These are phyloP conservation scores for Schrenkiella parvula DNA, from an alignment of 345 rosid genomes.

Conservation along the genomic window DNA sequence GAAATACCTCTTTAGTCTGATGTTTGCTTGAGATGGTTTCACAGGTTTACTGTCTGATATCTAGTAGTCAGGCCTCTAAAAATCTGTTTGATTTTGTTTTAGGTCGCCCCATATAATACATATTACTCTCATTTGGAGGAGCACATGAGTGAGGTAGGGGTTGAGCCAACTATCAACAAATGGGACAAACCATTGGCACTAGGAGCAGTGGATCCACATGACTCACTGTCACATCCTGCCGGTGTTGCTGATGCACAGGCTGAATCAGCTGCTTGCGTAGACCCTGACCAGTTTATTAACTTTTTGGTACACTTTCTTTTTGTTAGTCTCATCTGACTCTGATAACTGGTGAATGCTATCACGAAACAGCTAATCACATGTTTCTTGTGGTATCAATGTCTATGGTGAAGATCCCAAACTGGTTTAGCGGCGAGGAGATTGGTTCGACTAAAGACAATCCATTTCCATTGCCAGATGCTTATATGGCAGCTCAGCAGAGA, in stretches of 20 bases:
- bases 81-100: constrained; percentile 18
- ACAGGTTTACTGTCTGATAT: background rate
- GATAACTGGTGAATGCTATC: background rate
- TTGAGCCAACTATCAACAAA: constrained; percentile 70
- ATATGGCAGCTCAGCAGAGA: constrained; percentile 71
- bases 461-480: constrained; percentile 72
- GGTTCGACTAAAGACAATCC: constrained; percentile 86
- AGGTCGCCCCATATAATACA: constrained; percentile 98
- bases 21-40: background rate
- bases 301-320: constrained; percentile 60
- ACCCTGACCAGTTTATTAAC: constrained; percentile 89
- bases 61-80: background rate
- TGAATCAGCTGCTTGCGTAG: constrained; percentile 73
- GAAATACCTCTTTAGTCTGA: background rate
- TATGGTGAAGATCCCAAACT: constrained; percentile 75
- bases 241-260: constrained; percentile 93
- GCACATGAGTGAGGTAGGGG: constrained; percentile 83
- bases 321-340: background rate
- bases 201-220: constrained; percentile 94
- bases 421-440: constrained; percentile 67
- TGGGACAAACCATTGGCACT: constrained; percentile 89
- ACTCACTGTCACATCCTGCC: constrained; percentile 94
- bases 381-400: constrained; percentile 5
- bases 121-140: constrained; percentile 85
- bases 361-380: constrained; percentile 1